phyloP scores from a whole-genome alignment of 371 early-diverging fungal species.

The Mucor sp. region DNA sequence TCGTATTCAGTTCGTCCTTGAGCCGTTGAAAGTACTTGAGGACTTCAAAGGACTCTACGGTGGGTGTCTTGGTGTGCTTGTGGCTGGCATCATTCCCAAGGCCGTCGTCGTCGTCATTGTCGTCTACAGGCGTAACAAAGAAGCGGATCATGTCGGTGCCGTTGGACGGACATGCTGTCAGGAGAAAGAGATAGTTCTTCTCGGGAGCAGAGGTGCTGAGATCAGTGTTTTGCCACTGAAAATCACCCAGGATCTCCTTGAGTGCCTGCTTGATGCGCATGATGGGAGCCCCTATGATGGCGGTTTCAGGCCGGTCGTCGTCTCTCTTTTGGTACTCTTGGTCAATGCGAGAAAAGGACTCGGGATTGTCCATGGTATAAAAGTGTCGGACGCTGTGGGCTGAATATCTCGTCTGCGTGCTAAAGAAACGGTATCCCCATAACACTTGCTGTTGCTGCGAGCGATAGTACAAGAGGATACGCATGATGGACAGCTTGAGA shows the following conservation, averaged over 20 bases:
- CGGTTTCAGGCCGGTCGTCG: not conserved
- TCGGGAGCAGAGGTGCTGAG: not conserved
- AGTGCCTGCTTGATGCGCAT: conserved; percentile 19
- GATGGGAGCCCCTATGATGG: conserved; percentile 6
- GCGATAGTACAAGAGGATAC: conserved; percentile 11
- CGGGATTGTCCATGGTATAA: conserved; percentile 5
- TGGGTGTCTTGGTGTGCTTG: not conserved
- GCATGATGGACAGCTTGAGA: conserved; percentile 15
- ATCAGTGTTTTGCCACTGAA: conserved; percentile 21
- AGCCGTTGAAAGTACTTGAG: conserved; percentile 9
- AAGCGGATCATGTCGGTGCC: conserved; percentile 4
- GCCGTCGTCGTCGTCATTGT: not conserved
- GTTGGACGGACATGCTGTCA: conserved; percentile 5
- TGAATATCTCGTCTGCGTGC: conserved; percentile 12
- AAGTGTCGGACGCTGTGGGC: conserved; percentile 9
- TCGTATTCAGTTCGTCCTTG: not conserved
- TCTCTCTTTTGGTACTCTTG: conserved; percentile 13
- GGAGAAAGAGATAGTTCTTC: conserved; percentile 4
- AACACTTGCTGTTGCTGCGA: not conserved
- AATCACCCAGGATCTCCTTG: conserved; percentile 23
- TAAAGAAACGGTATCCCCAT: conserved; percentile 26
- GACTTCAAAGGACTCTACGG: not conserved
- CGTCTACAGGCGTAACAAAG: not conserved
- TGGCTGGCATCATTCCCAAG: too few species aligned
- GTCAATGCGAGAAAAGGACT: conserved; percentile 6